These are phyloP conservation scores for Tolypocladium sp. DNA, from an alignment of 2,329 filamentous ascomycete species.

Conservation along the genomic window DNA sequence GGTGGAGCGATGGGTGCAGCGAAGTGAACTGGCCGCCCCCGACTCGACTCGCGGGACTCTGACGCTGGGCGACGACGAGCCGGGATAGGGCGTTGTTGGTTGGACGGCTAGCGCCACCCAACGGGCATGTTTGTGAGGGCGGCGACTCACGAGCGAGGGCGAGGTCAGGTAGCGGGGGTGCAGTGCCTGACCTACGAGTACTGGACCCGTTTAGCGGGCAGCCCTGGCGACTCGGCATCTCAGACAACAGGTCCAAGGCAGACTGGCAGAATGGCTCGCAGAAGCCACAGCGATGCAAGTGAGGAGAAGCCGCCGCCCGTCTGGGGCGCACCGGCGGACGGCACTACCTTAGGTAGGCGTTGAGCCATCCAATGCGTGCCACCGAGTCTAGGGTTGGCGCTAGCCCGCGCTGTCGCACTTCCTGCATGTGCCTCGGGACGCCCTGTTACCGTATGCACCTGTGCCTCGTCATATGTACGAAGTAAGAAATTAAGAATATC, in stretches of 20 bases:
- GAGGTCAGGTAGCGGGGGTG: background rate
- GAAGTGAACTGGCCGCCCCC: no score
- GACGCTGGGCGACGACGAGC: background rate
- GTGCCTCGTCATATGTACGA: no score
- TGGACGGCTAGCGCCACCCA: background rate
- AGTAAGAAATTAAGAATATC: no score
- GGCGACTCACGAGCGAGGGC: background rate
- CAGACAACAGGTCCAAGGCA: background rate
- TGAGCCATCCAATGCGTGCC: background rate
- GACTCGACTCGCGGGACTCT: background rate
- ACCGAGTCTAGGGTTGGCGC: background rate
- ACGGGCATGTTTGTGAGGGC: background rate
- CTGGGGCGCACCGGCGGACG: background rate
- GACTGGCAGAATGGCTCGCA: background rate
- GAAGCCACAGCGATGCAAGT: background rate
- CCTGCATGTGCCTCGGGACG: no score
- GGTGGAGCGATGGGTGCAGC: background rate
- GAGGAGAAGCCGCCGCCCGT: background rate
- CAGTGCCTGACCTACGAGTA: background rate
- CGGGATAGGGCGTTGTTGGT: background rate
- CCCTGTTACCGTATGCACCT: no score
- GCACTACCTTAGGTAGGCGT: background rate
- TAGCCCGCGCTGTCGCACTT: background rate
- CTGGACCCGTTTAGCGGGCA: background rate
- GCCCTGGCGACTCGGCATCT: background rate